phyloP scores from a whole-genome alignment of 192 early-diverging fungal species.

The Entomortierella beljakovae region DNA sequence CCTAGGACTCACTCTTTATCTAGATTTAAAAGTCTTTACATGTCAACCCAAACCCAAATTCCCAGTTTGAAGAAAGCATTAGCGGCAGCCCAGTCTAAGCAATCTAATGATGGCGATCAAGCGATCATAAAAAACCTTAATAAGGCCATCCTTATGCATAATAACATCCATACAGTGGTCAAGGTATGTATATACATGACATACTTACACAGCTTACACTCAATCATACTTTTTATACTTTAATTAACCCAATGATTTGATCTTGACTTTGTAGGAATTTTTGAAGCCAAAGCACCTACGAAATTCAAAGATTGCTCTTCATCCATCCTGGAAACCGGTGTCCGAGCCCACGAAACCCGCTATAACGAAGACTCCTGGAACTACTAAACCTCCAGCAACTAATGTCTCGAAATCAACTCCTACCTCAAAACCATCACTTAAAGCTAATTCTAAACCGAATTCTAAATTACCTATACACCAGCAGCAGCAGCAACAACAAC shows the following conservation, averaged over 20 bases:
- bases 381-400: background rate
- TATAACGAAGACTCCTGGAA: background rate
- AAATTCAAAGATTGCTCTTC: conserved; percentile 10
- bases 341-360: conserved; percentile 6
- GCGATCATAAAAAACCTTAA: background rate
- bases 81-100: conserved; percentile 5
- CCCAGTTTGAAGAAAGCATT: conserved; percentile 11
- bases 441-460: conserved; percentile 7
- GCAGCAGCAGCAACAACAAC: conserved; percentile 4
- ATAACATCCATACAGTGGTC: conserved; percentile 17
- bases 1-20: background rate
- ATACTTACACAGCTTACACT: too few relatives aligned
- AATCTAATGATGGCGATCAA: conserved; percentile 10
- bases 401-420: background rate
- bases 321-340: conserved; percentile 33
- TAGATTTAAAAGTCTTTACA: conserved; percentile 42
- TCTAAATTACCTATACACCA: background rate
- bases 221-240: background rate
- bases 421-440: background rate
- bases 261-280: conserved; percentile 23
- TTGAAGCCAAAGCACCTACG: conserved; percentile 31
- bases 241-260: background rate
- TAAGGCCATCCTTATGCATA: conserved; percentile 1
- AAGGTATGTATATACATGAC: conserved; percentile 9
- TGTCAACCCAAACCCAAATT: conserved; percentile 19